Evolutionary conservation across 208 protist genomes (phyloP).

Genomic region (Naegleria lovaniensis): DNA sequence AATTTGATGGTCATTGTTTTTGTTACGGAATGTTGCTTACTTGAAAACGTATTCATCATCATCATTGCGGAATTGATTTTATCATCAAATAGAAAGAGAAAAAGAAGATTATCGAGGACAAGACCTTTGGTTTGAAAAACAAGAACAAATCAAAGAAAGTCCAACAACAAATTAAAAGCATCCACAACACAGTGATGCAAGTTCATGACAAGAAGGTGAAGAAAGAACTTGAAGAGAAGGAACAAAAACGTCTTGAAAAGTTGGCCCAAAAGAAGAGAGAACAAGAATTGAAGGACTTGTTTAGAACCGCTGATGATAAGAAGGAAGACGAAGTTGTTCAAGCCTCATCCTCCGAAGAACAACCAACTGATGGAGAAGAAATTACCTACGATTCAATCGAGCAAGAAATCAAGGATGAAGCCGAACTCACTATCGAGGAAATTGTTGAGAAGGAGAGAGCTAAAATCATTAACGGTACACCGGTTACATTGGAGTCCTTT

Average conservation of each 20-base stretch:
- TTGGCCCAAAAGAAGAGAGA: conserved; percentile 70
- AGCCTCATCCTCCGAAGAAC: background rate
- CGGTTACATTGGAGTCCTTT: conserved; percentile 11
- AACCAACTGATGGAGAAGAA: background rate
- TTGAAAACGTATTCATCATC: no score
- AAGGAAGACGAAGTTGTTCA: conserved; percentile 30
- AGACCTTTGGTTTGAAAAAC: conserved; percentile 82
- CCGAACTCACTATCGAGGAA: conserved; percentile 1
- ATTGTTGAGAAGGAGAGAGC: conserved; percentile 22
- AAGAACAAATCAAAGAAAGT: conserved; percentile 78
- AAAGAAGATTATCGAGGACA: conserved; percentile 14
- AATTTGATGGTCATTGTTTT: background rate
- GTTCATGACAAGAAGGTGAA: conserved; percentile 55
- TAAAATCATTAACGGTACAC: conserved; percentile 9
- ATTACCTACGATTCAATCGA: background rate
- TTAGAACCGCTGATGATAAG: conserved; percentile 56
- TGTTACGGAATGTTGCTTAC: background rate
- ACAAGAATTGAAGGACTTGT: conserved; percentile 68
- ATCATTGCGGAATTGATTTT: no score
- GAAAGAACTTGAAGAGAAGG: conserved; percentile 58
- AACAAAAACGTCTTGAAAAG: conserved; percentile 53
- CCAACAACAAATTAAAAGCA: conserved; percentile 70
- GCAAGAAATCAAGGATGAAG: conserved; percentile 15
- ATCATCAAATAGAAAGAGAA: conserved; percentile 2
- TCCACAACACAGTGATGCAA: conserved; percentile 58